Base-by-base conservation (phyloP, 139 green algal genomes). In the Prasinococcaceae sp. region DNA sequence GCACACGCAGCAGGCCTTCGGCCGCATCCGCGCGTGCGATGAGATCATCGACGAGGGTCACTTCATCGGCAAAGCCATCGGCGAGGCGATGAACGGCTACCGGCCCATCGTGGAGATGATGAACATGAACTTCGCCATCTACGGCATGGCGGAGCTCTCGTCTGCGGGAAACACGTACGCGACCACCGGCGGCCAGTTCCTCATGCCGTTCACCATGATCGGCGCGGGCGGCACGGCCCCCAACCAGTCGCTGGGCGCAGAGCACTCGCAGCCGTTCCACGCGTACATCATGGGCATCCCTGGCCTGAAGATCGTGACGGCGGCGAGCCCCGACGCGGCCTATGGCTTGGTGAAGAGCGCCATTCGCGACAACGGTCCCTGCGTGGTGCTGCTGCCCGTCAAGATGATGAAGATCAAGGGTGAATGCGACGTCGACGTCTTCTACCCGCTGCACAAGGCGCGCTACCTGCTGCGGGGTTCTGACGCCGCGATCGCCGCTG, bases 201-300 rank as follows among this genome's bases (percentile, higher is more conserved):
- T 88, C 69, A 73, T 93, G 47, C 84, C 84, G 19, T 74, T 93
- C 44, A 82, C 90, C 23, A 79, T 93, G 40, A 61, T 82, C 19
- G 84, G 84, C 19, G 81, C 84, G 3, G 84, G 83, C 19, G 88
- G 88, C 22, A 86, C 94, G 16, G 88, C 85, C 29, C 62, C 78
- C n/a, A 84, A 94, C 46, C 52, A 60, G 29, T 50, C 52, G 74
- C 74, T 96, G 47, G 88, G 88, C 19, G 88, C 88, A 0, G 88
- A 96, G 75, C 88, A 96, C 76, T 86, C 72, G 9, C 88, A 96
- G 79, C 78, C 85, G 42, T 75, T 96, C 30, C 85, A 96, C 70
- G 88, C 78, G 4, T 96, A 96, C 72, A 94, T 96, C 79, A 86
- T 93, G 79, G 84, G 72, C 50, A 93, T 93, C 60, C 86, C 84